Conservation (phyloP, 2,329 filamentous ascomycete genomes). For the Corniculantispora saksenae region DNA sequence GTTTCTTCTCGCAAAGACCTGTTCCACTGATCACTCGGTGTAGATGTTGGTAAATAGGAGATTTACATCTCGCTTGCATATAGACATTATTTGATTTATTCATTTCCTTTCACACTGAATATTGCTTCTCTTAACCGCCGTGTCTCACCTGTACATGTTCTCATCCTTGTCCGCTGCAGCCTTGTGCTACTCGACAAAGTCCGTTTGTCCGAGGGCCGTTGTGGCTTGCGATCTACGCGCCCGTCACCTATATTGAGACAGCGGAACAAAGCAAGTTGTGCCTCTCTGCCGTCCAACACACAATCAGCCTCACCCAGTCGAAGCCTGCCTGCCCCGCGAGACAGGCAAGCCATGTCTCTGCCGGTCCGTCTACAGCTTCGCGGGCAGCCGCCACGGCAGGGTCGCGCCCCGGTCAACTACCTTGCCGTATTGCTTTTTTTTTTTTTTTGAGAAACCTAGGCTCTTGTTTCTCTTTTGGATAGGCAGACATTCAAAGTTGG, state of each 20-base stretch:
- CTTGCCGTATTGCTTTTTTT: not conserved
- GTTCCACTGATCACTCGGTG: slow-evolving; percentile 19
- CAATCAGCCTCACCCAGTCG: not conserved
- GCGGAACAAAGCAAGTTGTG: too few species aligned
- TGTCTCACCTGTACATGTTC: not conserved
- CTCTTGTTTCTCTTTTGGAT: too few species aligned
- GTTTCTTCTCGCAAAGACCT: slow-evolving; percentile 12
- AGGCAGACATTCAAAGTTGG: not conserved
- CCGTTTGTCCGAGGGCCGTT: not conserved
- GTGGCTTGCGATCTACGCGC: not conserved
- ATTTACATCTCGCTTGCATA: not conserved
- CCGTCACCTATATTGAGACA: too few species aligned
- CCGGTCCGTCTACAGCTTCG: slow-evolving; percentile 4
- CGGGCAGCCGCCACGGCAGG: slow-evolving; percentile 10
- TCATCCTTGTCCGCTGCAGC: not conserved
- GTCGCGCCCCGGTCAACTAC: not conserved
- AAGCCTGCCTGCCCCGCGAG: slow-evolving; percentile 2
- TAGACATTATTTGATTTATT: not conserved
- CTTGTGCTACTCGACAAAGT: too few species aligned
- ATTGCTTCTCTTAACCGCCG: not conserved
- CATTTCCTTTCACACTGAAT: not conserved
- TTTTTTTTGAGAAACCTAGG: too few species aligned
- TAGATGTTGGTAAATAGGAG: slow-evolving; percentile 15
- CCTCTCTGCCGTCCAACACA: too few species aligned
- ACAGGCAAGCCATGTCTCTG: slow-evolving; percentile 3